phyloP scores from a whole-genome alignment of 2,329 filamentous ascomycete species.

The Trichophyton simii region DNA sequence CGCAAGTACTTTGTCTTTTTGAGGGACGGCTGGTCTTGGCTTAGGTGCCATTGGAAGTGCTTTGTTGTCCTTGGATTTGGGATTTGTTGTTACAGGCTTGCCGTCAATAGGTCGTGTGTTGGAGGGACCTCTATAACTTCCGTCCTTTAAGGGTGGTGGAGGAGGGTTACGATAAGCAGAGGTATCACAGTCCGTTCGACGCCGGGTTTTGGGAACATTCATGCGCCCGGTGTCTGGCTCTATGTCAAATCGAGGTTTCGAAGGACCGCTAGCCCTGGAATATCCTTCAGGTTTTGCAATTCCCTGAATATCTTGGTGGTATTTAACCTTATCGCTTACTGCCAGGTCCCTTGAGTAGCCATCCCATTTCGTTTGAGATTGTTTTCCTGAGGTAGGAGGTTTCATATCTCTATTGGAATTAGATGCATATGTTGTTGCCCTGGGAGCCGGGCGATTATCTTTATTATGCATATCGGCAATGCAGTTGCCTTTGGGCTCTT shows the following conservation, averaged over 20 bases:
- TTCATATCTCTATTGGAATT: background rate
- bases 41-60: conserved; percentile 9
- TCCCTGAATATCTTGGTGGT: conserved; percentile 46
- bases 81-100: background rate
- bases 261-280: conserved; percentile 17
- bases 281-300: conserved; percentile 18
- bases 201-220: conserved; percentile 23
- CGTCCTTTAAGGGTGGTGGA: conserved; percentile 54
- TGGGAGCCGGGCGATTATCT: background rate
- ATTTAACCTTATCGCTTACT: conserved; percentile 42
- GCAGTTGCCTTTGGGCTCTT: conserved; percentile 13
- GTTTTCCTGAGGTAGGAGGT: conserved; percentile 9
- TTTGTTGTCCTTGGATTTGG: background rate
- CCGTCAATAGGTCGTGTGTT: background rate
- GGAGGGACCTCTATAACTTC: conserved; percentile 32
- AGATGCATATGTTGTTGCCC: background rate
- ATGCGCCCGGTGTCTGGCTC: conserved; percentile 28
- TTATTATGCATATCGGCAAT: background rate
- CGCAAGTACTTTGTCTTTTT: conserved; percentile 24
- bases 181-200: conserved; percentile 26
- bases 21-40: conserved; percentile 33
- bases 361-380: conserved; percentile 42
- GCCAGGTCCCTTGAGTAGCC: conserved; percentile 55
- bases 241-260: conserved; percentile 23
- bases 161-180: conserved; percentile 18